Evolutionary conservation across 257 asterid genomes (phyloP).

Genomic region (Salvia hispanica): DNA sequence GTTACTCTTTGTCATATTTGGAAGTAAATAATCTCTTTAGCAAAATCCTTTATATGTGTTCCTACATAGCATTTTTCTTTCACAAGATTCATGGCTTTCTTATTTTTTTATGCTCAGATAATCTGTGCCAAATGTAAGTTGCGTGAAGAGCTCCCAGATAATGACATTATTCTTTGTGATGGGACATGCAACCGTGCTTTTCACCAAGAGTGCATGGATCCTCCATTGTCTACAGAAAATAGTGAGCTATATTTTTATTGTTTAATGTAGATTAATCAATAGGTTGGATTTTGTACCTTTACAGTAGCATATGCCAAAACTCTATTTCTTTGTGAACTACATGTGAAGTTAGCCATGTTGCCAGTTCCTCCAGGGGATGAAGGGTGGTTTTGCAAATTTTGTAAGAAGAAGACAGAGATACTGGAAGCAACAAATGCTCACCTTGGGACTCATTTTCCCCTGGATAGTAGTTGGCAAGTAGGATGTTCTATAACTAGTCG

Average conservation of each 20-base stretch:
- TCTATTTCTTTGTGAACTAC: conserved; percentile 29
- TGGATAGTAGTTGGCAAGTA: conserved; percentile 90
- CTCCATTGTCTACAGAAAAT: conserved; percentile 79
- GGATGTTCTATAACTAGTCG: conserved; percentile 23
- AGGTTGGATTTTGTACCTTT: conserved; percentile 19
- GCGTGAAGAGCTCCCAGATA: conserved; percentile 78
- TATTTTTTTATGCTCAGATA: conserved; percentile 52
- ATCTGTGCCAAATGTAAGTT: conserved; percentile 88
- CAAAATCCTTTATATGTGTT: not conserved
- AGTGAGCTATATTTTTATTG: conserved; percentile 54
- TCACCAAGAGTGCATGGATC: conserved; percentile 94
- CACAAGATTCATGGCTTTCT: conserved; percentile 24
- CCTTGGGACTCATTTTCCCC: conserved; percentile 83
- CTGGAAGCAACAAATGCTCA: conserved; percentile 95
- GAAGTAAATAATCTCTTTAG: conserved; percentile 15
- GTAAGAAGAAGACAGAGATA: conserved; percentile 86
- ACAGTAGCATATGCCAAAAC: conserved; percentile 3
- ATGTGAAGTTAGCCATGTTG: conserved; percentile 35
- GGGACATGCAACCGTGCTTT: conserved; percentile 96
- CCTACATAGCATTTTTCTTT: not conserved
- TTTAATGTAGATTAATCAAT: conserved; percentile 22
- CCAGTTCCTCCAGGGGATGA: conserved; percentile 95
- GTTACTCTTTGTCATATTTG: not conserved
- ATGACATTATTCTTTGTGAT: conserved; percentile 91
- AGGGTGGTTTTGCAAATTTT: conserved; percentile 97